Evolutionary conservation across 192 early-diverging fungal species (phyloP).

Genomic region (Chytriomyces sp.): DNA sequence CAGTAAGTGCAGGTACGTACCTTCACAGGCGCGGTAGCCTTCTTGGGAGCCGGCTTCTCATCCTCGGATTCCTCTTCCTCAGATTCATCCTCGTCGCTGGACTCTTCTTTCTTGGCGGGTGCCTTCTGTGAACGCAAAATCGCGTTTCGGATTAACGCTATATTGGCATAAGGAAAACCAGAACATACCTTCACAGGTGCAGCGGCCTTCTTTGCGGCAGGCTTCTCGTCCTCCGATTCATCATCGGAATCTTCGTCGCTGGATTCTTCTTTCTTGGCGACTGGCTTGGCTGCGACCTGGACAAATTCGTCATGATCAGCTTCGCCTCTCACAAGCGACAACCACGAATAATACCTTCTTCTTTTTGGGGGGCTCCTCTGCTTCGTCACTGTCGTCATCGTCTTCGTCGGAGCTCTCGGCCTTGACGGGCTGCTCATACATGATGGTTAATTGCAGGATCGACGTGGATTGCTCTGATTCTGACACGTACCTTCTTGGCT

Average conservation of each 20-base stretch:
- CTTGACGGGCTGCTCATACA: constrained; percentile 16
- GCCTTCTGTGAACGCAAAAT: neutral
- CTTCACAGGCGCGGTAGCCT: neutral
- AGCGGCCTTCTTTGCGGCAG: constrained; percentile 35
- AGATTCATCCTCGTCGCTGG: constrained; percentile 1
- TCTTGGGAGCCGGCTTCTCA: constrained; percentile 10
- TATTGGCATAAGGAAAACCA: neutral
- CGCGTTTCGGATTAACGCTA: neutral
- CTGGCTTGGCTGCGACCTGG: constrained; percentile 26
- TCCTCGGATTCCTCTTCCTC: neutral
- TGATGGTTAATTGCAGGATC: too few relatives aligned
- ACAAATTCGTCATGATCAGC: too few relatives aligned
- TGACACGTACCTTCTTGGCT: constrained; percentile 12
- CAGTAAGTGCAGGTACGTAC: constrained; percentile 6
- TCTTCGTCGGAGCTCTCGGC: constrained; percentile 8
- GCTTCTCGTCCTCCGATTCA: constrained; percentile 45
- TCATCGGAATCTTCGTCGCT: constrained; percentile 12
- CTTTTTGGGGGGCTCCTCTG: too few relatives aligned
- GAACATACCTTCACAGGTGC: neutral
- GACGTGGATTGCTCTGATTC: too few relatives aligned
- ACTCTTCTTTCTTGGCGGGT: constrained; percentile 13
- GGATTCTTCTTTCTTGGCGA: constrained; percentile 25
- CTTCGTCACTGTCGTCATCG: too few relatives aligned
- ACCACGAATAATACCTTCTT: too few relatives aligned
- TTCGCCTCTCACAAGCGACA: too few relatives aligned